These are phyloP conservation scores for Coniochaeta ligniaria DNA, from an alignment of 2,329 filamentous ascomycete species.

Conservation along the genomic window DNA sequence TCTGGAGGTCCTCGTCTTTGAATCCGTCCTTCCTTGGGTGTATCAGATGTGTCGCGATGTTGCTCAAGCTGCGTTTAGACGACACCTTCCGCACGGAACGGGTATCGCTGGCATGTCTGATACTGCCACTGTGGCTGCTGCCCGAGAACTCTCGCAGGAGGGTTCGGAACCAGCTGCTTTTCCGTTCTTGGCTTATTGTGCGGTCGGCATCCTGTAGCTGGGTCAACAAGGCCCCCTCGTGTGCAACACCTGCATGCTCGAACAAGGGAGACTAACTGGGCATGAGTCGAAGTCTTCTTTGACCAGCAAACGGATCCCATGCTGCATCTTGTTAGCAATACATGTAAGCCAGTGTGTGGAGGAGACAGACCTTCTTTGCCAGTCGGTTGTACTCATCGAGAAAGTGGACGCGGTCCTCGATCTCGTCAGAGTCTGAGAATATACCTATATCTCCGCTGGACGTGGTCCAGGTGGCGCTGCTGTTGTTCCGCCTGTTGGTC, in stretches of 20 bases:
- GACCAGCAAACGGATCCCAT: not conserved
- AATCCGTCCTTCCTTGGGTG: conserved; percentile 36
- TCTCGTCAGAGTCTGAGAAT: conserved; percentile 40
- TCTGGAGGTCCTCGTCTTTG: conserved; percentile 44
- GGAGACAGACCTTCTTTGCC: conserved; percentile 42
- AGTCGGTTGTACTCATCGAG: conserved; percentile 54
- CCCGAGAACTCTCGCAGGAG: conserved; percentile 21
- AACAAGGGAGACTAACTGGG: not conserved
- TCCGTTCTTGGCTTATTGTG: conserved; percentile 2
- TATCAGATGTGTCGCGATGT: conserved; percentile 40
- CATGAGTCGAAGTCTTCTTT: not conserved
- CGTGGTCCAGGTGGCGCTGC: conserved; percentile 51
- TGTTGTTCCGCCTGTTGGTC: conserved; percentile 15
- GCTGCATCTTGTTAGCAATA: conserved; percentile 1
- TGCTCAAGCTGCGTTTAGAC: conserved; percentile 48
- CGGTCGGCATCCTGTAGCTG: not conserved
- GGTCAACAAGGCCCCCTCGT: not conserved
- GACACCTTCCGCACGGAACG: conserved; percentile 21
- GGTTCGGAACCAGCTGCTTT: conserved; percentile 21
- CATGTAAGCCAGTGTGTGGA: not conserved
- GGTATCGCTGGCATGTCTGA: conserved; percentile 13
- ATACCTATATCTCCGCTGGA: conserved; percentile 42
- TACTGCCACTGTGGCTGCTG: conserved; percentile 17
- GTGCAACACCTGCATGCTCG: not conserved
- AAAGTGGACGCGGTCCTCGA: conserved; percentile 39